Evolutionary conservation across 2,329 filamentous ascomycete species (phyloP).

Genomic region (Exophiala alcalophila): DNA sequence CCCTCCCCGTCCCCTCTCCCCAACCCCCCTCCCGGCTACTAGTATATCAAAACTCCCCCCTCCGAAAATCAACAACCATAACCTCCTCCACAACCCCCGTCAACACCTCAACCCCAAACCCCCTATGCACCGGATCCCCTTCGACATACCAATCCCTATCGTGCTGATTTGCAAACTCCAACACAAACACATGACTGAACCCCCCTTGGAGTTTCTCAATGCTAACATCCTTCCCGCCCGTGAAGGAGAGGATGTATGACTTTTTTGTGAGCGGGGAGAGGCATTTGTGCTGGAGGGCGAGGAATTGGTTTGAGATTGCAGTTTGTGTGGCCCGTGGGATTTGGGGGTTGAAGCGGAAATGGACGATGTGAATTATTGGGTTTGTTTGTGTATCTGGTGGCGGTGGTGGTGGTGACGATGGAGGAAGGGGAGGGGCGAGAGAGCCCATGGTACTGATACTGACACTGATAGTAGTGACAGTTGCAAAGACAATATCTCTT

Average conservation of each 20-base stretch:
- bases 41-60: slow-evolving; percentile 10
- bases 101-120: slow-evolving; percentile 10
- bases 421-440: too few relatives aligned
- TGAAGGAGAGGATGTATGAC: slow-evolving; percentile 15
- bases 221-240: slow-evolving; percentile 11
- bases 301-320: slow-evolving; percentile 2
- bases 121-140: slow-evolving; percentile 51
- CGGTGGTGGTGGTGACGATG: not conserved
- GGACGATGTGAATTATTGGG: slow-evolving; percentile 13
- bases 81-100: slow-evolving; percentile 17
- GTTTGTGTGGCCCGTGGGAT: not conserved
- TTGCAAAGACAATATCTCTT: too few relatives aligned
- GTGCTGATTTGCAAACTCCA: slow-evolving; percentile 61
- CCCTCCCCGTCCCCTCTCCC: too few relatives aligned
- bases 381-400: not conserved
- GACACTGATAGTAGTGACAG: too few relatives aligned
- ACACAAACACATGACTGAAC: slow-evolving; percentile 65
- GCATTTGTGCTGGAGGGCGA: not conserved
- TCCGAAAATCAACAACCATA: slow-evolving; percentile 16
- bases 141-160: slow-evolving; percentile 67
- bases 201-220: slow-evolving; percentile 40
- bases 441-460: not conserved
- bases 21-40: too few relatives aligned
- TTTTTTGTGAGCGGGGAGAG: slow-evolving; percentile 5
- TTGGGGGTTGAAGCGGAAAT: slow-evolving; percentile 12